Evolutionary conservation across 2,329 filamentous ascomycete genomes (phyloP).

Genomic region (Exophiala calicioides): DNA sequence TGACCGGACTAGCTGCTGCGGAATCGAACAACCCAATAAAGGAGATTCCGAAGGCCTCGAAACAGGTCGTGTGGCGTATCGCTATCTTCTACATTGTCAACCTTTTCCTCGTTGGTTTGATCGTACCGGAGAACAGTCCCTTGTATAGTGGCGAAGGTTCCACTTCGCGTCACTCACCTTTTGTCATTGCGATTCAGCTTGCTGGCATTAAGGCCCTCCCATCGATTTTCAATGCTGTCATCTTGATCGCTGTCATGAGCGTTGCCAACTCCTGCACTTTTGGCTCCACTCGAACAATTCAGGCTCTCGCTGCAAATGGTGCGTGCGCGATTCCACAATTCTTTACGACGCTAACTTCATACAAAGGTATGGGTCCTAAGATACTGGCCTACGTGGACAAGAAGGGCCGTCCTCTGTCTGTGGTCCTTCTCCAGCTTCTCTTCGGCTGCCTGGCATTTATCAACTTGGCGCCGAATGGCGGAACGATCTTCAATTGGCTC

Average conservation of each 20-base stretch:
- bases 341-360: slow-evolving; percentile 6
- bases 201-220: slow-evolving; percentile 79
- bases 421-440: slow-evolving; percentile 66
- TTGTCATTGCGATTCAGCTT: slow-evolving; percentile 86
- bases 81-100: slow-evolving; percentile 85
- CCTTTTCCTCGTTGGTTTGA: slow-evolving; percentile 74
- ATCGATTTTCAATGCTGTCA: slow-evolving; percentile 88
- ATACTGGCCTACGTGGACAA: slow-evolving; percentile 80
- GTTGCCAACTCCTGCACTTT: slow-evolving; percentile 92
- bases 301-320: slow-evolving; percentile 65
- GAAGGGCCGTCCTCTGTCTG: slow-evolving; percentile 74
- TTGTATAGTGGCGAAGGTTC: slow-evolving; percentile 61
- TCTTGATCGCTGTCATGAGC: slow-evolving; percentile 84
- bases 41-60: slow-evolving; percentile 80
- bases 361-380: slow-evolving; percentile 67
- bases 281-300: slow-evolving; percentile 84
- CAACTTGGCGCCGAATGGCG: slow-evolving; percentile 51
- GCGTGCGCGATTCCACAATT: slow-evolving; percentile 3
- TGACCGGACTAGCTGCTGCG: slow-evolving; percentile 62
- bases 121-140: slow-evolving; percentile 59
- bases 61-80: slow-evolving; percentile 92
- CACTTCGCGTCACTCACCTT: slow-evolving; percentile 76
- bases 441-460: slow-evolving; percentile 79
- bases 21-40: slow-evolving; percentile 62
- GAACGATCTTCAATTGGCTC: slow-evolving; percentile 74